Evolutionary conservation across 495 filamentous ascomycete species (phyloP), one percentile per base, ranked within the genome.

Genomic region (Thozetella sp.): DNA sequence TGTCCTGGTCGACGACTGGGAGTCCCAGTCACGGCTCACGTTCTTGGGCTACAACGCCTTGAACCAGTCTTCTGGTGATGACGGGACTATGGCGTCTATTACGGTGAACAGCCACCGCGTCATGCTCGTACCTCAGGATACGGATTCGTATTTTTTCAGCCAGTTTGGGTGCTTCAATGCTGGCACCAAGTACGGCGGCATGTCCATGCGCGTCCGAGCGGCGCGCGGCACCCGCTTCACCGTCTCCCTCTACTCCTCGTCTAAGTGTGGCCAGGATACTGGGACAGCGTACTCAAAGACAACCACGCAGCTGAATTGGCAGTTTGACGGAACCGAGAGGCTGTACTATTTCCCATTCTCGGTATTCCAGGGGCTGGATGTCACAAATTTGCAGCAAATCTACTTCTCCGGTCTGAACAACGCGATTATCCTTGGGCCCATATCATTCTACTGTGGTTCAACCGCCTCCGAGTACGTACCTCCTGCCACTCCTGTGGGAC

Each of bases 21-120:
- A 73, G 45, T 88, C 85, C 17, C 86, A 88, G 61, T 88, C 86
- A 17, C 81, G 85, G 19, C 71, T 88, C 55, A 88, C 86, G 0
- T 88, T 88, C 70, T 71, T 88, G 10, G 83, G 72, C 65, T 88
- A 88, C 73, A 88, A 88, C 64, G 78, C 85, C 40, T 62, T 87
- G 71, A 67, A 80, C 2, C 70, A 84, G 58, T 70, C 85, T n/a
- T 77, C 79, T 15, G 84, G 82, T 61, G 85, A 88, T 62, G 86
- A 88, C 67, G 79, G 68, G 2, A 83, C 81, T 3, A 87, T 88
- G 84, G 76, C 78, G 3, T 85, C 83, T 6, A 68, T 88, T 24
- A 73, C 80, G 3, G 84, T 87, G 30, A 73, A 75, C 56, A 71
- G 73, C 66, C 46, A 71, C 66, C 75, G 73, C 56, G 74, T 85